Evolutionary conservation across 345 rosid species (phyloP).

Genomic region (Reutealis trisperma): DNA sequence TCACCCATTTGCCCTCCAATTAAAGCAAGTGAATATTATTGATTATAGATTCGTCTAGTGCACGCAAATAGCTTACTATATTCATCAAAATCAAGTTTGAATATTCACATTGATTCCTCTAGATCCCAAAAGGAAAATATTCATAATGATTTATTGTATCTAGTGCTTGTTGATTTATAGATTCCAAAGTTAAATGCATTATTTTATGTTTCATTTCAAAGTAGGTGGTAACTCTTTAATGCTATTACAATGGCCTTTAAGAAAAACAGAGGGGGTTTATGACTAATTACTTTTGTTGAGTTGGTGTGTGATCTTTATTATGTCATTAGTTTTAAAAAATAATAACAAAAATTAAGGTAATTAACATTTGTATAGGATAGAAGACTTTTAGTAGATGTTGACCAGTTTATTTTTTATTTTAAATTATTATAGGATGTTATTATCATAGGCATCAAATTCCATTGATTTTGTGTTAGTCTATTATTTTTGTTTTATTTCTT

Average conservation of each 20-base stretch:
- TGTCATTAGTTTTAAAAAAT: neutral
- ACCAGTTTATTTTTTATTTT: neutral
- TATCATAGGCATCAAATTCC: neutral
- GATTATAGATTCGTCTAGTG: neutral
- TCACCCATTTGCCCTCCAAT: neutral
- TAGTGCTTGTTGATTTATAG: neutral
- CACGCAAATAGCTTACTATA: neutral
- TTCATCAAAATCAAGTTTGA: neutral
- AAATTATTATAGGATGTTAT: neutral
- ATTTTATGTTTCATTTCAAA: neutral
- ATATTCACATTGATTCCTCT: neutral
- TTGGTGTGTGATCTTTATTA: neutral
- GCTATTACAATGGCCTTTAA: neutral
- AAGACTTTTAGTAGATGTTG: slow-evolving; percentile 4
- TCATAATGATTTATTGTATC: neutral
- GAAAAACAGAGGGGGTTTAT: too few species aligned
- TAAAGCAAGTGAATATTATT: neutral
- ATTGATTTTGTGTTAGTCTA: too few species aligned
- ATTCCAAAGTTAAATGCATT: neutral
- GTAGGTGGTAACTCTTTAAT: neutral
- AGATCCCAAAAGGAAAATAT: neutral
- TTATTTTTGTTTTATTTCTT: too few species aligned
- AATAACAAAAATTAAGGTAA: neutral
- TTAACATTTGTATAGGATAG: neutral
- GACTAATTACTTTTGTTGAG: too few species aligned